phyloP scores from a whole-genome alignment of 225 moss, liverwort and hornwort genomes.

The Lunularia cruciata region DNA sequence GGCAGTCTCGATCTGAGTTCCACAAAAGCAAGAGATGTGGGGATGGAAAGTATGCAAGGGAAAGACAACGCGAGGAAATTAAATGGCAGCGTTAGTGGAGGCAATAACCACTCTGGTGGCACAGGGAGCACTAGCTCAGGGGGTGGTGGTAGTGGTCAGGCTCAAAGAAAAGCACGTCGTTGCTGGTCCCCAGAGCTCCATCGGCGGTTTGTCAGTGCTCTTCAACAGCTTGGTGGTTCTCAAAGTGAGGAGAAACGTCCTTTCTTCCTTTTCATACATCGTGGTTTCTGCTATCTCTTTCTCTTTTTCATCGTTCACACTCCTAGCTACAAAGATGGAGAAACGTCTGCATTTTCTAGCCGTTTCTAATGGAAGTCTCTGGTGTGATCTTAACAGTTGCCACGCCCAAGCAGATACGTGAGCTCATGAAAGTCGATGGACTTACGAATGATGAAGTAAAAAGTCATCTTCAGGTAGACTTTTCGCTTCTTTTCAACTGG shows the following conservation, averaged over 20 bases:
- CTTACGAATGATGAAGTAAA: conserved; percentile 99
- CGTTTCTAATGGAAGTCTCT: background rate
- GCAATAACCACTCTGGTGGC: conserved; percentile 39
- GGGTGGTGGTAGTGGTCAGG: conserved; percentile 25
- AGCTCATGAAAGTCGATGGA: conserved; percentile 98
- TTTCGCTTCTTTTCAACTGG: too few species aligned
- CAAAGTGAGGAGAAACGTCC: conserved; percentile 69
- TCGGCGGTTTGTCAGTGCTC: conserved; percentile 82
- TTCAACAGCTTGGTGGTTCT: conserved; percentile 92
- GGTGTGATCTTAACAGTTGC: conserved; percentile 54
- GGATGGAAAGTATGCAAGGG: conserved; percentile 20
- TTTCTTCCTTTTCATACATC: too few species aligned
- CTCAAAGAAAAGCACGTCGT: conserved; percentile 57
- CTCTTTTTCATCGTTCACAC: background rate
- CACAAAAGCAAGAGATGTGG: conserved; percentile 29
- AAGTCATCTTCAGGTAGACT: conserved; percentile 82
- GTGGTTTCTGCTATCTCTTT: too few species aligned
- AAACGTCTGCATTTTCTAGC: background rate
- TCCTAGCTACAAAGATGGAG: background rate
- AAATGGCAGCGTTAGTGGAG: conserved; percentile 29
- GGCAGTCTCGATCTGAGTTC: conserved; percentile 42
- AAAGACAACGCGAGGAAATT: conserved; percentile 31
- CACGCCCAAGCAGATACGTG: conserved; percentile 94
- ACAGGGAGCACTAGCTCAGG: conserved; percentile 46
- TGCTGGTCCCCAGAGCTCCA: conserved; percentile 99